Conservation (phyloP, 768 basidiomycete species). For the Chalciporus chontae region DNA sequence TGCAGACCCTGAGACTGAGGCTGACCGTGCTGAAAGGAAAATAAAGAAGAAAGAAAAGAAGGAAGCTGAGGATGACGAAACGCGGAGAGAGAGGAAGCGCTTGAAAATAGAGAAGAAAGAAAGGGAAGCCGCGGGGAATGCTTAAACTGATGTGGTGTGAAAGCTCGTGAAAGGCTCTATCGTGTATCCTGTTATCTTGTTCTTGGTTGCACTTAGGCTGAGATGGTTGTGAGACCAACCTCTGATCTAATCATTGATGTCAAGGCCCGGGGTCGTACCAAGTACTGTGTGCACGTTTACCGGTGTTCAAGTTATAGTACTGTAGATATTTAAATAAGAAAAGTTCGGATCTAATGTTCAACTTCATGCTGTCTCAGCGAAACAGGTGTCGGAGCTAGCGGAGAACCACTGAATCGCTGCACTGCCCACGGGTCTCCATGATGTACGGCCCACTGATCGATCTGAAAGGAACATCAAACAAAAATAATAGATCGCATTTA, state of each 20-base stretch:
- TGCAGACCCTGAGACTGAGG: slow-evolving; percentile 41
- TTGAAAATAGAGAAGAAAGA: slow-evolving; percentile 69
- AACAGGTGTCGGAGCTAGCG: too few relatives aligned
- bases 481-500: too few relatives aligned
- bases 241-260: not conserved
- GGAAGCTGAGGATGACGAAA: slow-evolving; percentile 53
- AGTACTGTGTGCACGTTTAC: too few relatives aligned
- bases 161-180: too few relatives aligned
- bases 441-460: too few relatives aligned
- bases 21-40: slow-evolving; percentile 54
- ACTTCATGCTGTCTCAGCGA: too few relatives aligned
- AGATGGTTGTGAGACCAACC: not conserved
- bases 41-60: slow-evolving; percentile 62
- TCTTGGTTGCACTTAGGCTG: not conserved
- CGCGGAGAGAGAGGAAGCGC: slow-evolving; percentile 58
- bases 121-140: slow-evolving; percentile 37
- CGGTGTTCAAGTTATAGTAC: too few relatives aligned
- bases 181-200: not conserved
- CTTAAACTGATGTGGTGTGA: slow-evolving; percentile 4
- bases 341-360: too few relatives aligned
- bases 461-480: too few relatives aligned
- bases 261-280: not conserved
- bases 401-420: too few relatives aligned
- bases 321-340: too few relatives aligned
- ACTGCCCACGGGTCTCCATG: too few relatives aligned